phyloP scores from a whole-genome alignment of 306 rosid species.

The Lupinus albus region DNA sequence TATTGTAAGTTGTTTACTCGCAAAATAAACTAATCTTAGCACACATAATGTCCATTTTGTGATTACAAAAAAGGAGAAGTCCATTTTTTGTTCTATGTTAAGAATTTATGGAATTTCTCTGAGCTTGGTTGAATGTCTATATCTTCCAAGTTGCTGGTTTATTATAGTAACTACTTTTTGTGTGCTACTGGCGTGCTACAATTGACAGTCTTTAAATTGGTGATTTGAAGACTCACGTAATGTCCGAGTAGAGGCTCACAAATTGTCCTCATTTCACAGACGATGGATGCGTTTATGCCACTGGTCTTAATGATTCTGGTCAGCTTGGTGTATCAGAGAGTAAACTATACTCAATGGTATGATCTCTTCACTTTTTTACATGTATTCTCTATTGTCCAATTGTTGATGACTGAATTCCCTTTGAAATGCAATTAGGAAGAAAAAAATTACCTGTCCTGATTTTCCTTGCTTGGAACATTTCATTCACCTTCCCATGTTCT shows the following conservation, averaged over 20 bases:
- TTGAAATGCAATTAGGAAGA: background rate
- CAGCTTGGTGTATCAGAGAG: conserved; percentile 75
- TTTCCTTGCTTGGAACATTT: conserved; percentile 10
- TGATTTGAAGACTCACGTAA: conserved; percentile 50
- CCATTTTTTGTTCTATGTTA: background rate
- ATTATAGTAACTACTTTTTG: conserved; percentile 23
- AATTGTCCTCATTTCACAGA: conserved; percentile 61
- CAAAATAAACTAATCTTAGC: background rate
- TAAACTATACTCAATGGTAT: conserved; percentile 55
- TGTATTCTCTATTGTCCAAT: too few relatives aligned
- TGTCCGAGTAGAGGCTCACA: conserved; percentile 53
- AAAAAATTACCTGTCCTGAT: too few relatives aligned
- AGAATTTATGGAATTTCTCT: background rate
- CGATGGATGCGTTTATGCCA: conserved; percentile 70
- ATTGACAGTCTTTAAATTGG: conserved; percentile 40
- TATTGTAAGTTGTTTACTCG: background rate
- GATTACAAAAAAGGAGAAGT: too few relatives aligned
- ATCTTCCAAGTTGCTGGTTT: conserved; percentile 3
- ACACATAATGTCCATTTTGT: background rate
- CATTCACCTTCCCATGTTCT: conserved; percentile 31
- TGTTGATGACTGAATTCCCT: background rate
- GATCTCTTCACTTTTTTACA: conserved; percentile 37
- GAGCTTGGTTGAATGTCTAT: background rate
- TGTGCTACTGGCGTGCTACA: conserved; percentile 27
- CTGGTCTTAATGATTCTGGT: conserved; percentile 93